phyloP scores from a whole-genome alignment of 441 rosid genomes.

The Heliophila coronopifolia region DNA sequence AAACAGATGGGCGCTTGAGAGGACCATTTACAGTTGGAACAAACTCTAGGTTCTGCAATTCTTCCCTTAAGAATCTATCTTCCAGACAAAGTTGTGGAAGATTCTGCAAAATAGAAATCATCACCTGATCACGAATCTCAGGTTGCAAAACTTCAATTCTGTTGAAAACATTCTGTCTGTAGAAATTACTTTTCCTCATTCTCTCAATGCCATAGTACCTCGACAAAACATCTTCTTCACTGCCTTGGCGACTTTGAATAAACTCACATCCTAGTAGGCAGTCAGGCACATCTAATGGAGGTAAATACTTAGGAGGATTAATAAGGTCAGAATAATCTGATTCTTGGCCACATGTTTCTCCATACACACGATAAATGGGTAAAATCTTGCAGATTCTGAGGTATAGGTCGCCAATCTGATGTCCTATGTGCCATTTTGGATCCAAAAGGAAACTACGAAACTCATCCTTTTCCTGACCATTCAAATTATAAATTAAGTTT shows the following conservation, averaged over 20 bases:
- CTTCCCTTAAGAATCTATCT: slow-evolving; percentile 63
- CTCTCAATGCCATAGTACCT: slow-evolving; percentile 71
- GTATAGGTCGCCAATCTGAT: slow-evolving; percentile 38
- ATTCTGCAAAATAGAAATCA: slow-evolving; percentile 75
- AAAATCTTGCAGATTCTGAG: slow-evolving; percentile 65
- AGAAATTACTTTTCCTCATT: slow-evolving; percentile 80
- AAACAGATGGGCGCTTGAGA: slow-evolving; percentile 59
- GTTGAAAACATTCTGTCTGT: slow-evolving; percentile 64
- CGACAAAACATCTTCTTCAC: slow-evolving; percentile 65
- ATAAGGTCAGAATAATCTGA: slow-evolving; percentile 64
- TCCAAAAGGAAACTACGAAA: slow-evolving; percentile 73
- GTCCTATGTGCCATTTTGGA: slow-evolving; percentile 81
- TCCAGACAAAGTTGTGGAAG: slow-evolving; percentile 83
- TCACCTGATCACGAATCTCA: slow-evolving; percentile 67
- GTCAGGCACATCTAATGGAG: slow-evolving; percentile 67
- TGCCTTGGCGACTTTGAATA: slow-evolving; percentile 44
- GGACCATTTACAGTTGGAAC: slow-evolving; percentile 67
- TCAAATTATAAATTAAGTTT: slow-evolving; percentile 39
- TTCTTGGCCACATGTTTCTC: slow-evolving; percentile 44
- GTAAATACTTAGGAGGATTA: slow-evolving; percentile 68
- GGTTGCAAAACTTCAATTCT: slow-evolving; percentile 58
- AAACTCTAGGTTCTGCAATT: slow-evolving; percentile 72
- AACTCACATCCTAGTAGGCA: slow-evolving; percentile 67
- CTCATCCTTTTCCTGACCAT: slow-evolving; percentile 67
- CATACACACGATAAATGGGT: slow-evolving; percentile 68